Conservation (phyloP, 1,284 basidiomycete species). For the Cutaneotrichosporon mucoides region DNA sequence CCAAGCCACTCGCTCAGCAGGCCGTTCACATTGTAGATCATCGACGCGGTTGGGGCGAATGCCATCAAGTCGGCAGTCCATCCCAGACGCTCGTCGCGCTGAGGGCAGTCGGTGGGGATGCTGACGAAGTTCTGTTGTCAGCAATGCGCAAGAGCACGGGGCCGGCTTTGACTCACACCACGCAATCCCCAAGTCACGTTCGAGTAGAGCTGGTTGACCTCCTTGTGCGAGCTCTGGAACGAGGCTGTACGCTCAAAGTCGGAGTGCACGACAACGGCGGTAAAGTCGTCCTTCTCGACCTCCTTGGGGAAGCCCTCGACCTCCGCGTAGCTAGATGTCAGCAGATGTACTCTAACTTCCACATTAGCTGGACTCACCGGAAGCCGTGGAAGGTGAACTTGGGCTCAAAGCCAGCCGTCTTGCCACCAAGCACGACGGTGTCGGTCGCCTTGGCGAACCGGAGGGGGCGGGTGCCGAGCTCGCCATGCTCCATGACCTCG, state of each 20-base stretch:
- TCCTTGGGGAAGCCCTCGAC: slow-evolving; percentile 13
- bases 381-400: slow-evolving; percentile 32
- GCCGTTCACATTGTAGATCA: slow-evolving; percentile 31
- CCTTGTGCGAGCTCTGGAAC: slow-evolving; percentile 31
- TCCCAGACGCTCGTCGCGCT: slow-evolving; percentile 42
- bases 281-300: slow-evolving; percentile 19
- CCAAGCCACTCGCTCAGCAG: slow-evolving; percentile 33
- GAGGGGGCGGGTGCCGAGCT: slow-evolving; percentile 27
- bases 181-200: slow-evolving; percentile 35
- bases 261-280: slow-evolving; percentile 29
- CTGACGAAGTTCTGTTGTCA: slow-evolving; percentile 32
- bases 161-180: not conserved
- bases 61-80: slow-evolving; percentile 44
- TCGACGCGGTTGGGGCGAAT: slow-evolving; percentile 35
- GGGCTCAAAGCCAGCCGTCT: slow-evolving; percentile 16
- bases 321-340: slow-evolving; percentile 14
- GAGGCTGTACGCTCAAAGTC: slow-evolving; percentile 31
- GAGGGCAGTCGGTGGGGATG: slow-evolving; percentile 43
- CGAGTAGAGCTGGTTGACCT: slow-evolving; percentile 32
- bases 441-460: slow-evolving; percentile 1
- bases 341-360: not conserved
- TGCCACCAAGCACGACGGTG: slow-evolving; percentile 10
- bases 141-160: not conserved
- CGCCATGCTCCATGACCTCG: slow-evolving; percentile 34
- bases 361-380: slow-evolving; percentile 9